Evolutionary conservation across 495 filamentous ascomycete species (phyloP).

Genomic region (Podospora didyma): DNA sequence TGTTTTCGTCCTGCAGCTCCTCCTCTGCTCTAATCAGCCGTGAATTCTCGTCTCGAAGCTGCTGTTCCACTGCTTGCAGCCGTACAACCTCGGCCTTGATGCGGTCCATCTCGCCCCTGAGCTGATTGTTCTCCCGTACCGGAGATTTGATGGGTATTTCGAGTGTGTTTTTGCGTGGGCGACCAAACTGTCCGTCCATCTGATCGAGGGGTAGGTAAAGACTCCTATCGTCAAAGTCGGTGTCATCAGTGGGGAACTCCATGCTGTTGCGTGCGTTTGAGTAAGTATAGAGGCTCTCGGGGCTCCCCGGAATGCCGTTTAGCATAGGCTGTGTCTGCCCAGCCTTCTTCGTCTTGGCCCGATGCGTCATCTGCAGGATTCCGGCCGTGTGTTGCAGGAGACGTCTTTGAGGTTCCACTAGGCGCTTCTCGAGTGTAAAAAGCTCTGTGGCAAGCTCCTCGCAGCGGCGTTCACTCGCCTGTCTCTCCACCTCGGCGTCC

Average conservation of each 20-base stretch:
- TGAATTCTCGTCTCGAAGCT: constrained; percentile 9
- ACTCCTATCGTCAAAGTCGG: constrained; percentile 75
- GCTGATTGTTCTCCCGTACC: constrained; percentile 37
- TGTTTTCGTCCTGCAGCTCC: constrained; percentile 31
- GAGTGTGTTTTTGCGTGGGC: constrained; percentile 32
- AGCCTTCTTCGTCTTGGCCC: constrained; percentile 42
- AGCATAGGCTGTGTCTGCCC: constrained; percentile 27
- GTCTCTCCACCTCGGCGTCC: constrained; percentile 71
- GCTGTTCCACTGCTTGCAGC: constrained; percentile 18
- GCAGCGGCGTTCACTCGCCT: constrained; percentile 71
- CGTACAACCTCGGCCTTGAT: constrained; percentile 37
- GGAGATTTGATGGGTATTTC: constrained; percentile 45
- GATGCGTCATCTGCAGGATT: constrained; percentile 83
- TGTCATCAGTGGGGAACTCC: constrained; percentile 41
- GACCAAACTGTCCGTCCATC: constrained; percentile 45
- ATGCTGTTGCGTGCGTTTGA: constrained; percentile 50
- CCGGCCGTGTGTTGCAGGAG: constrained; percentile 89
- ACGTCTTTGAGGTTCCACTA: constrained; percentile 64
- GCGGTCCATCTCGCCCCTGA: constrained; percentile 35
- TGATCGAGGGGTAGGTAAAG: constrained; percentile 71
- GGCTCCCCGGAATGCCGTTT: constrained; percentile 58
- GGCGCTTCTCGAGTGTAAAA: constrained; percentile 67
- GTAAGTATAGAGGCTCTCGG: constrained; percentile 63
- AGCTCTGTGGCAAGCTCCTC: constrained; percentile 80
- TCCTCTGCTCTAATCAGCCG: constrained; percentile 26